A percentile compares a stretch with the other conserved stretches of the same genome.
Evolutionary conservation across 192 early-diverging fungal genomes (phyloP).

Genomic region (Kappamyces sp.): DNA sequence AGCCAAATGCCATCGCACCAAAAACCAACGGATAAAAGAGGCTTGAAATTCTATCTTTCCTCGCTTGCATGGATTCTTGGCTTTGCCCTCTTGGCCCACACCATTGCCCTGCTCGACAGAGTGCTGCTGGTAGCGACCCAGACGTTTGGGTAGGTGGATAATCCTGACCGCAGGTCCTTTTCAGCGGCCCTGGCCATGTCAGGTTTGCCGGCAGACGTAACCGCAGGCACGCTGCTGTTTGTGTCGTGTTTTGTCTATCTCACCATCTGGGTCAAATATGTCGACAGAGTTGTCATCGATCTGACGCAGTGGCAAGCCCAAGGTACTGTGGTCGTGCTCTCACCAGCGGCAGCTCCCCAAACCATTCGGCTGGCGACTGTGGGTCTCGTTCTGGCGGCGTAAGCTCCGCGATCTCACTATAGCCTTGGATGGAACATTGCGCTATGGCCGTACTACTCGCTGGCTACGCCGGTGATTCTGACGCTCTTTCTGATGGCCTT

Average conservation of each 20-base stretch:
- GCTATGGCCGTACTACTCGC: constrained; percentile 6
- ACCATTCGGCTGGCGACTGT: constrained; percentile 13
- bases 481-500: constrained; percentile 5
- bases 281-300: constrained; percentile 7
- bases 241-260: constrained; percentile 13
- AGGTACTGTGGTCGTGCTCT: constrained; percentile 2
- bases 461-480: constrained; percentile 7
- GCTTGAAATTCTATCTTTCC: too few species aligned
- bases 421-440: background rate
- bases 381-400: background rate
- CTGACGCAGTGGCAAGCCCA: constrained; percentile 9
- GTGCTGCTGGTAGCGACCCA: too few species aligned
- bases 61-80: too few species aligned
- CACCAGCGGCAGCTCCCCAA: background rate
- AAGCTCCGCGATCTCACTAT: too few species aligned
- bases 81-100: too few species aligned
- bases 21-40: too few species aligned
- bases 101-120: too few species aligned
- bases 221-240: background rate
- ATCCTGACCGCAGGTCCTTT: too few species aligned
- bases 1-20: too few species aligned
- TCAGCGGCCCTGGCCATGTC: too few species aligned
- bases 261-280: constrained; percentile 3
- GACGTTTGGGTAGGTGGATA: too few species aligned
- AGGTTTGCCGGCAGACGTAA: too few species aligned